A percentile compares a stretch with the other conserved stretches of the same genome.
These are phyloP conservation scores for Sarcocystis neurona DNA, from an alignment of 169 alveolate species.

Conservation along the genomic window DNA sequence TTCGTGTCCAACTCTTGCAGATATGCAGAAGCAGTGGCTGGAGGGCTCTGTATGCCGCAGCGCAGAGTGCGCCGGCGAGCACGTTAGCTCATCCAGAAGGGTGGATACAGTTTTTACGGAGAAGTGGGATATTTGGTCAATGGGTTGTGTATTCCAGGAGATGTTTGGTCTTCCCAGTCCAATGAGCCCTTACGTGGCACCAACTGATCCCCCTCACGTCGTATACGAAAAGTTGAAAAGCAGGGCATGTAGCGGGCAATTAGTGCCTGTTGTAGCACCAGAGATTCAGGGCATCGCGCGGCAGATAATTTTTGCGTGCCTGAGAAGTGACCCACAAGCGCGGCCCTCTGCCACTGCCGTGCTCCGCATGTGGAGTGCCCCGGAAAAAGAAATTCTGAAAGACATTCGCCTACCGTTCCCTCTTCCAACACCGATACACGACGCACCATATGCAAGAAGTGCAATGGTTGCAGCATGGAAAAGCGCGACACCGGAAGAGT, in stretches of 20 bases:
- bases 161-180: slow-evolving; percentile 75
- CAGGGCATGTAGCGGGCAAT: slow-evolving; percentile 63
- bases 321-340: slow-evolving; percentile 74
- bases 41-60: too few species aligned
- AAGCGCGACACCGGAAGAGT: too few species aligned
- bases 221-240: slow-evolving; percentile 51
- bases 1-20: too few species aligned
- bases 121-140: slow-evolving; percentile 82
- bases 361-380: slow-evolving; percentile 69
- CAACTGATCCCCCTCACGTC: slow-evolving; percentile 45
- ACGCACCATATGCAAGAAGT: too few species aligned
- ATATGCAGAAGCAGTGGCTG: too few species aligned
- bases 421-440: too few species aligned
- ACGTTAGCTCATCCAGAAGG: slow-evolving; percentile 71
- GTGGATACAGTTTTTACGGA: slow-evolving; percentile 71
- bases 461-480: too few species aligned
- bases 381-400: slow-evolving; percentile 73
- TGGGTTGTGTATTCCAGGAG: slow-evolving; percentile 80
- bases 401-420: slow-evolving; percentile 56
- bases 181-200: slow-evolving; percentile 48
- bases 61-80: slow-evolving; percentile 70
- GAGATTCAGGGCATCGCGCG: slow-evolving; percentile 73
- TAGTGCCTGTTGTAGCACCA: slow-evolving; percentile 55
- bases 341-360: slow-evolving; percentile 83
- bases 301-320: slow-evolving; percentile 75